phyloP scores from a whole-genome alignment of 495 filamentous ascomycete genomes.

The Amorphotheca resinae region DNA sequence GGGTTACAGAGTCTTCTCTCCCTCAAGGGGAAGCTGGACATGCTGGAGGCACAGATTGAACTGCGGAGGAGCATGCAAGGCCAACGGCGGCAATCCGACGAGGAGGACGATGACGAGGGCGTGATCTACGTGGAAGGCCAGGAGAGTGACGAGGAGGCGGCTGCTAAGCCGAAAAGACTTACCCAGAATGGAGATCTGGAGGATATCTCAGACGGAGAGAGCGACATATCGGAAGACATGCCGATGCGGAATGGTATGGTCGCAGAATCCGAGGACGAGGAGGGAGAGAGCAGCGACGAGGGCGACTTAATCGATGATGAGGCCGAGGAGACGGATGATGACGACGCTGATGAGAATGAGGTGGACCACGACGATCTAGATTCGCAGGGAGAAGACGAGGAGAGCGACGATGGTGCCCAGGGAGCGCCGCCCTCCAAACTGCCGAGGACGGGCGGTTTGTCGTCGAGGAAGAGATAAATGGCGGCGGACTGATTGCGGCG shows the following conservation, averaged over 20 bases:
- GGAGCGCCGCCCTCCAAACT: slow-evolving; percentile 25
- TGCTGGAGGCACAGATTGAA: slow-evolving; percentile 60
- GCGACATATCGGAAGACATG: slow-evolving; percentile 23
- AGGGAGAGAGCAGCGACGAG: slow-evolving; percentile 24
- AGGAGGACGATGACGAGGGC: slow-evolving; percentile 58
- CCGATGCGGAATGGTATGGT: slow-evolving; percentile 26
- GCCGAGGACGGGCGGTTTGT: slow-evolving; percentile 23
- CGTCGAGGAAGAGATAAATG: slow-evolving; percentile 15
- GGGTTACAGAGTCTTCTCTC: slow-evolving; percentile 70
- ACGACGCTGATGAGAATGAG: slow-evolving; percentile 32
- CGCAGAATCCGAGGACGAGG: slow-evolving; percentile 32
- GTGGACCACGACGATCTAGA: slow-evolving; percentile 31
- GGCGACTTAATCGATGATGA: slow-evolving; percentile 25
- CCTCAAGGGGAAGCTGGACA: slow-evolving; percentile 33
- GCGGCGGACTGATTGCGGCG: slow-evolving; percentile 8
- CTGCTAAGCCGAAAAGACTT: slow-evolving; percentile 24
- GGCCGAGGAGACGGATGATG: slow-evolving; percentile 27
- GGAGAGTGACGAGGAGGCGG: slow-evolving; percentile 33
- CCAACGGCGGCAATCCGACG: slow-evolving; percentile 26
- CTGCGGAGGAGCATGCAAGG: slow-evolving; percentile 51
- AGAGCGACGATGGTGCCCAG: slow-evolving; percentile 25
- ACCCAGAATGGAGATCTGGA: slow-evolving; percentile 24
- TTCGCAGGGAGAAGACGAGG: slow-evolving; percentile 30
- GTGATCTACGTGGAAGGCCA: slow-evolving; percentile 84
- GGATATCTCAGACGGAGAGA: slow-evolving; percentile 16